A percentile compares a stretch with the other conserved stretches of the same genome.
phyloP scores from a whole-genome alignment of 495 filamentous ascomycete genomes.

The Penicillium nucicola region DNA sequence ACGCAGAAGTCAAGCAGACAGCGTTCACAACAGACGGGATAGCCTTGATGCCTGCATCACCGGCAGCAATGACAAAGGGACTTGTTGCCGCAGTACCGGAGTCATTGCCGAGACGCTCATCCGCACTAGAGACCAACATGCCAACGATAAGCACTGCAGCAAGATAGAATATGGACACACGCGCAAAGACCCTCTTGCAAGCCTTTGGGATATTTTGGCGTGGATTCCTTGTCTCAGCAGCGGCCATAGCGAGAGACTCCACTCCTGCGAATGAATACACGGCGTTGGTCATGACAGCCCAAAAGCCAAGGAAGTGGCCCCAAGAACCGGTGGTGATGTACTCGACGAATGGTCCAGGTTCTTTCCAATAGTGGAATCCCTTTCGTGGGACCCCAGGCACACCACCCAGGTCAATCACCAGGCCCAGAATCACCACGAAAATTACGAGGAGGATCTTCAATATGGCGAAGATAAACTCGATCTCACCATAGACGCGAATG shows the following conservation, averaged over 20 bases:
- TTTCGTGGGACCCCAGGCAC: conserved; percentile 28
- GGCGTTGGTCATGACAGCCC: conserved; percentile 56
- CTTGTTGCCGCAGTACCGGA: conserved; percentile 40
- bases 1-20: conserved; percentile 43
- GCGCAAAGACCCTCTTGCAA: conserved; percentile 41
- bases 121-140: conserved; percentile 49
- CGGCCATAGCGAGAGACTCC: conserved; percentile 50
- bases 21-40: conserved; percentile 53
- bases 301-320: conserved; percentile 55
- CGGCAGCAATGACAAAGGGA: conserved; percentile 53
- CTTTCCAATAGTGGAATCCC: conserved; percentile 51
- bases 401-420: conserved; percentile 43
- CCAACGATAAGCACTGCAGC: conserved; percentile 43
- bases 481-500: conserved; percentile 44
- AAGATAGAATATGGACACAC: conserved; percentile 43
- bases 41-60: conserved; percentile 37
- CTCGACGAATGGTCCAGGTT: conserved; percentile 50
- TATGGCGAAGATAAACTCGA: conserved; percentile 42
- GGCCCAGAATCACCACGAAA: conserved; percentile 48
- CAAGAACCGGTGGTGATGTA: conserved; percentile 36
- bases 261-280: conserved; percentile 59
- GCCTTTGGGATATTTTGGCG: conserved; percentile 44
- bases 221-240: conserved; percentile 45
- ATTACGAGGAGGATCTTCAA: conserved; percentile 50
- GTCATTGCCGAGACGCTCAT: conserved; percentile 40